Base-by-base conservation (phyloP, 192 early-diverging fungal species). In the Coemansia javaensis region DNA sequence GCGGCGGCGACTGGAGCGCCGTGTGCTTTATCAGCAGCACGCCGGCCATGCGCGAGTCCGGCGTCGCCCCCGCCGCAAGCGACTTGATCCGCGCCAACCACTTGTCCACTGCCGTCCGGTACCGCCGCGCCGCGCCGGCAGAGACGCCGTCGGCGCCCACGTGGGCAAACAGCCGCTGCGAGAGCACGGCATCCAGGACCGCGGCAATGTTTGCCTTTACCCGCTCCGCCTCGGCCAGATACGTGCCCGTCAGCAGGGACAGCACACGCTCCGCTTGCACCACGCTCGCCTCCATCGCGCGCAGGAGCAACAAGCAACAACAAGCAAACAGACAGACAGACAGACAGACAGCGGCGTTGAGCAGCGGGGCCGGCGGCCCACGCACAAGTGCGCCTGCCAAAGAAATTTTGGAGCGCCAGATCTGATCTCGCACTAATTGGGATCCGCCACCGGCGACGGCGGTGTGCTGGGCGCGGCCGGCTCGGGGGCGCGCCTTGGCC, bases 1-100 rank as follows among this genome's bases (percentile, higher is more conserved):
- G 41, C 15, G 35, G 32, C 11, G 66, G 58, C 12, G 59, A 63
- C 47, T 75, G 73, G 15, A 59, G 49, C 11, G 66, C 56, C 11
- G 73, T 75, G 28, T 64, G 56, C 57, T 65, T 69, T 40, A 65
- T 59, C 52, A 75, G 32, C 17, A 75, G n/a, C 12, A 63, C 43
- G 6, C 73, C 73, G 1, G 62, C 73, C 40, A 64, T 33, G 12
- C 73, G 60, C 45, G 61, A 39, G 25, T 69, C 66, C 7, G 60
- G 46, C n/a, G 61, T 57, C 43, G 61, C 69, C 3, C 61, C 56
- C 0, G 47, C 32, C 2, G 50, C 37, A 38, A 75, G 44, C 32
- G 66, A 69, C 45, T 56, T 61, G 40, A 75, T 51, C 22, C 73
- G 73, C 8, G 60, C 52, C 22, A 65, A 21, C 73, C 73, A 75